Percentiles rank a stretch among this genome's conserved stretches.
Evolutionary conservation across 768 basidiomycete genomes (phyloP).

Genomic region (Suillus plorans): DNA sequence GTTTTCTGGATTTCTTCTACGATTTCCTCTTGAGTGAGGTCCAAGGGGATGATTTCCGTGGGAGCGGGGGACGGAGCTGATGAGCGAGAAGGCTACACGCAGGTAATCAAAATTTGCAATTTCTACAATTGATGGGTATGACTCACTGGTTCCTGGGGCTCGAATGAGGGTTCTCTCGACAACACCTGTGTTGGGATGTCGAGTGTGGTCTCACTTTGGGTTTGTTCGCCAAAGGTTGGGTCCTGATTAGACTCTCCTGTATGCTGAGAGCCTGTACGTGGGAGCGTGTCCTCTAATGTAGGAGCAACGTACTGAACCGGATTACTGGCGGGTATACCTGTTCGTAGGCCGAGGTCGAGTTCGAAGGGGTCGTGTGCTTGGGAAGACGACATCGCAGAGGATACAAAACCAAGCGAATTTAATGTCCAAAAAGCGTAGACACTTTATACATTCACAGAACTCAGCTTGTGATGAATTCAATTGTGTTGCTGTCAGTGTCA

Average conservation of each 20-base stretch:
- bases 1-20: conserved; percentile 29
- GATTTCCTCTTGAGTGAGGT: conserved; percentile 34
- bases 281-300: conserved; percentile 11
- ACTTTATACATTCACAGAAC: neutral
- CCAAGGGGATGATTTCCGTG: conserved; percentile 32
- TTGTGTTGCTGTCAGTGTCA: neutral
- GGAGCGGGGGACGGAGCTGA: conserved; percentile 32
- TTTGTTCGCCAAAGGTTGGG: conserved; percentile 19
- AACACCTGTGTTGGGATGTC: conserved; percentile 12
- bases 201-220: conserved; percentile 26
- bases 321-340: conserved; percentile 13
- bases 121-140: neutral
- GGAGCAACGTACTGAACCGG: conserved; percentile 12
- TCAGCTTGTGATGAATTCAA: neutral
- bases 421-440: neutral
- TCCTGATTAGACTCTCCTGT: conserved; percentile 25
- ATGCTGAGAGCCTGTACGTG: conserved; percentile 22
- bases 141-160: conserved; percentile 29
- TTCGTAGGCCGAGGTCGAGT: conserved; percentile 16
- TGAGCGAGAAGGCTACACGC: conserved; percentile 15
- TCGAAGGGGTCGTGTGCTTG: conserved; percentile 22
- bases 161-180: conserved; percentile 1
- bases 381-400: neutral
- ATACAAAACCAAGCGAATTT: neutral
- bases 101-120: neutral